phyloP scores from a whole-genome alignment of 2,329 filamentous ascomycete species.

The Aspergillus proliferans region DNA sequence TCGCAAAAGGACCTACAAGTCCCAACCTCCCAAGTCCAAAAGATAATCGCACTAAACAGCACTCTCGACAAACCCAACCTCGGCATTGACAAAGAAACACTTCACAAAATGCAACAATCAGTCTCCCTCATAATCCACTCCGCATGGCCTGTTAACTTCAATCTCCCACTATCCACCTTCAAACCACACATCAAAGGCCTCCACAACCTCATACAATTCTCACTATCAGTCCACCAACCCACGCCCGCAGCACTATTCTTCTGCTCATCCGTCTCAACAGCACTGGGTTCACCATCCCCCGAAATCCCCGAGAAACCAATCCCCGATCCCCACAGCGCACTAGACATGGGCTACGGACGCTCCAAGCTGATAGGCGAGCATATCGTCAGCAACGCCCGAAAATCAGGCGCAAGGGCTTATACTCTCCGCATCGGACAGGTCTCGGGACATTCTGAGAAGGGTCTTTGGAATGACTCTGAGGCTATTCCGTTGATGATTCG shows the following conservation, averaged over 20 bases:
- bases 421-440: slow-evolving; percentile 31
- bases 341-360: slow-evolving; percentile 27
- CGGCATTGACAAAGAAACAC: slow-evolving; percentile 34
- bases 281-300: slow-evolving; percentile 9
- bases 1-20: slow-evolving; percentile 14
- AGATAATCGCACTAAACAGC: slow-evolving; percentile 37
- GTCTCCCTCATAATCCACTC: slow-evolving; percentile 46
- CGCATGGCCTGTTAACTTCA: slow-evolving; percentile 54
- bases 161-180: slow-evolving; percentile 44
- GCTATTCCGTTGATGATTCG: slow-evolving; percentile 28
- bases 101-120: slow-evolving; percentile 33
- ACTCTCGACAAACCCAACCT: slow-evolving; percentile 36
- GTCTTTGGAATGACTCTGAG: slow-evolving; percentile 30
- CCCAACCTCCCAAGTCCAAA: slow-evolving; percentile 19
- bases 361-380: slow-evolving; percentile 29
- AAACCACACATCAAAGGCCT: slow-evolving; percentile 42
- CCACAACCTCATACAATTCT: slow-evolving; percentile 42
- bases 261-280: slow-evolving; percentile 48
- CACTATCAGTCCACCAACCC: slow-evolving; percentile 30
- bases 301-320: slow-evolving; percentile 13
- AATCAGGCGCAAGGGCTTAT: slow-evolving; percentile 18
- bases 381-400: slow-evolving; percentile 22
- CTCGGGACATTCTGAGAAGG: slow-evolving; percentile 27
- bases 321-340: slow-evolving; percentile 9
- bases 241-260: slow-evolving; percentile 38